Conservation (phyloP, 805 yeast species). For the Candida tallmaniae region DNA sequence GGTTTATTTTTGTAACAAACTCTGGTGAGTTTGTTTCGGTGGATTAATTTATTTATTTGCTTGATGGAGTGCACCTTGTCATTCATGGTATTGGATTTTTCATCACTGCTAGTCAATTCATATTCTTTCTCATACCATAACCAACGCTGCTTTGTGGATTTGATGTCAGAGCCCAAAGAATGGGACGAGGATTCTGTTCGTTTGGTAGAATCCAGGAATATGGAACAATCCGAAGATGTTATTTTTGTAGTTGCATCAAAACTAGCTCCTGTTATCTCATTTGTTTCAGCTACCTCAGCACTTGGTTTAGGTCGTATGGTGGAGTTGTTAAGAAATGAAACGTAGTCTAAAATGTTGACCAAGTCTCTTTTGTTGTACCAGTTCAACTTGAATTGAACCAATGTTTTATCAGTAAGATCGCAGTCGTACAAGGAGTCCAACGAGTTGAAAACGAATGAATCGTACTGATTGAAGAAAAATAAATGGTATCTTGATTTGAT, state of each 20-base stretch:
- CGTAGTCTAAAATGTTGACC: slow-evolving; percentile 6
- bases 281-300: no score
- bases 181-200: not conserved
- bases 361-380: slow-evolving; percentile 11
- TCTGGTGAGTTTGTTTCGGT: slow-evolving; percentile 8
- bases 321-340: slow-evolving; percentile 5
- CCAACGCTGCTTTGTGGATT: slow-evolving; percentile 16
- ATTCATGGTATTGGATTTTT: slow-evolving; percentile 3
- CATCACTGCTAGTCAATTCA: slow-evolving; percentile 10
- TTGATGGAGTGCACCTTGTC: slow-evolving; percentile 16
- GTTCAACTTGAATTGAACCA: slow-evolving; percentile 10
- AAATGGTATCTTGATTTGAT: slow-evolving; percentile 22
- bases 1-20: slow-evolving; percentile 24
- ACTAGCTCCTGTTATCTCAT: no score
- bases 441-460: slow-evolving; percentile 4
- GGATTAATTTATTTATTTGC: slow-evolving; percentile 19
- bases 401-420: slow-evolving; percentile 10
- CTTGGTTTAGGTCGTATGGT: not conserved
- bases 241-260: not conserved
- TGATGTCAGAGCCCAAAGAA: slow-evolving; percentile 1
- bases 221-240: slow-evolving; percentile 1
- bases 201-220: slow-evolving; percentile 1
- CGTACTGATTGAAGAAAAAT: slow-evolving; percentile 13
- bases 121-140: slow-evolving; percentile 29
- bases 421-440: slow-evolving; percentile 1